Base-by-base conservation (phyloP, 2,329 filamentous ascomycete genomes). In the Elsinoe arachidis region DNA sequence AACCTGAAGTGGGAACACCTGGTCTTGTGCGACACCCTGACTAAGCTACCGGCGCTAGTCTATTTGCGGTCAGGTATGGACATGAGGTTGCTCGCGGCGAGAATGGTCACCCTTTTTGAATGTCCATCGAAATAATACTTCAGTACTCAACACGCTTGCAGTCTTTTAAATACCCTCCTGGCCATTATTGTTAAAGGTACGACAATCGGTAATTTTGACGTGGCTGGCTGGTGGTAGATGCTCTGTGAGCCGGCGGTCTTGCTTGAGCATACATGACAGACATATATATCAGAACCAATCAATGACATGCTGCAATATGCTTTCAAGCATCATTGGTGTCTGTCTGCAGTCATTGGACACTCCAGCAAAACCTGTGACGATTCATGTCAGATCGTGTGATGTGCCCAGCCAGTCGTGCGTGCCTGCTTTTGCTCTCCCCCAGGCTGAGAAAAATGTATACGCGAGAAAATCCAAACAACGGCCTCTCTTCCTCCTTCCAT, bases 381-480 rank as follows among this genome's bases (percentile, higher is more conserved):
- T 34, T 52, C 47, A 35, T 46, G 47, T 34, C 46, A 51, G 23
- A 51, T 33, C 14, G 17, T 38, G 47, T 35, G 15, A 23, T 47
- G 14, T n/a, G 5, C 23, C 26, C 26, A 46, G n/a, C n/a, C 21
- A 21, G 15, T 17, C 41, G n/a, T 30, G 33, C 10, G 49, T 35
- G 14, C 35, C 19, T 37, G 49, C 49, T 26, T 51, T 15, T 21
- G 49, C 41, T 30, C 15, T 46, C 11, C 49, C 34, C 33, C 49
- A 38, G 49, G 33, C 49, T 53, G 46, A 34, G 49, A 53, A 53
- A 53, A 53, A 53, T 53, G 49, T 53, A 37, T 38, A 53, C 49
- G 49, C 49, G 49, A 30, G 26, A 53, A 53, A 53, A 39, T 53
- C 49, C 34, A 53, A 35, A 53, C 34, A 53, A 38, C 15, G 26